Evolutionary conservation across 2,329 filamentous ascomycete species (phyloP), one percentile per base, ranked within the genome.

Genomic region (Diaporthe helianthi): DNA sequence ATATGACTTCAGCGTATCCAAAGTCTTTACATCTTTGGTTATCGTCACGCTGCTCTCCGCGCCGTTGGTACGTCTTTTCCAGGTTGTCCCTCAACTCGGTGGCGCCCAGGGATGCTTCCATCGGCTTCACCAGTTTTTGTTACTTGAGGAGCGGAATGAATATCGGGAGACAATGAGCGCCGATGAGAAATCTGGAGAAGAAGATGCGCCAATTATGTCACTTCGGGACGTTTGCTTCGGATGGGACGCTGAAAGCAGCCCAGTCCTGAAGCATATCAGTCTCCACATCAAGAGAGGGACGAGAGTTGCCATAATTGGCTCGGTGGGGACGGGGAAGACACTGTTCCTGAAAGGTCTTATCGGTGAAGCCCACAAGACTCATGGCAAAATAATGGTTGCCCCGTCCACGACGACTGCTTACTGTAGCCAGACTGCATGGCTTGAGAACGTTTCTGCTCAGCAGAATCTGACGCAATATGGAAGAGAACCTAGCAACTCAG

Each of bases 261-360:
- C 72, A 69, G 69, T 73, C 10, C 29, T 74, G 5, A 66, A 72
- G n/a, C 53, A 74, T 53, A 65, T 75, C 44, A 74, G 71, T 36
- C 58, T 76, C 13, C 65, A 61, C 17, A 51, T 74, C 22, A 15
- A 36, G 15, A 69, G 58, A 33, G 73, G 74, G 8, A 69, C 68
- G 41, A 68, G 72, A 38, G 67, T 73, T 60, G 70, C 73, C 31
- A 71, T 77, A 17, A 69, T 73, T n/a, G 76, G 76, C 12, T 73
- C 73, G 10, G 74, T 77, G 12, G 76, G 76, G 10, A 75, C 71
- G 33, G 76, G 77, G 31, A 78, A 78, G 60, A 73, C 73, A 0
- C 65, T 72, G 13, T 60, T 75, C 9, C 41, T 75, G 38, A 63
- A 76, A 51, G 71, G 73, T 49, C 71, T 78, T 12, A 71, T 77